phyloP scores from a whole-genome alignment of 2,329 filamentous ascomycete genomes.

The Fusarium sterilihyphosum region DNA sequence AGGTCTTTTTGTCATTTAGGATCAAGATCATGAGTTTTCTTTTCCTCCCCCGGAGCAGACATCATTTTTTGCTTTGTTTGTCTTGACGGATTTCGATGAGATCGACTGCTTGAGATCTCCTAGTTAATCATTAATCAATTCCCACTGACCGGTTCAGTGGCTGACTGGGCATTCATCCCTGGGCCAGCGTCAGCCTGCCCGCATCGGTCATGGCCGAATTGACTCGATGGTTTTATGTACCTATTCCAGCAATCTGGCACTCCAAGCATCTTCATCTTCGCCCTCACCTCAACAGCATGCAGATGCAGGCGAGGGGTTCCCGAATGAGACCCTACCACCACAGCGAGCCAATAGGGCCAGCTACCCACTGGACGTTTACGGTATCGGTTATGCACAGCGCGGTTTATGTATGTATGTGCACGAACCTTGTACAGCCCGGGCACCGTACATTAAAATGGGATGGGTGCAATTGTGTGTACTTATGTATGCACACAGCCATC shows the following conservation, averaged over 20 bases:
- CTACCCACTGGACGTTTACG: constrained; percentile 29
- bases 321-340: constrained; percentile 36
- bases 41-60: background rate
- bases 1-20: no score
- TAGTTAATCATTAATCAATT: constrained; percentile 20
- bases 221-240: constrained; percentile 7
- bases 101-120: constrained; percentile 11
- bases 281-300: background rate
- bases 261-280: constrained; percentile 12
- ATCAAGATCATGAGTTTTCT: no score
- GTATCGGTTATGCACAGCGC: constrained; percentile 30
- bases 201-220: constrained; percentile 42
- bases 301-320: constrained; percentile 34
- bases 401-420: constrained; percentile 9
- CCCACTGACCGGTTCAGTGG: constrained; percentile 35
- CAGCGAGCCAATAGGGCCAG: constrained; percentile 18
- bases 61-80: constrained; percentile 24
- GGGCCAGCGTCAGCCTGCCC: constrained; percentile 26
- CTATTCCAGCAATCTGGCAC: constrained; percentile 33
- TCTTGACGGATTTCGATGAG: constrained; percentile 5
- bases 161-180: constrained; percentile 33
- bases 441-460: background rate
- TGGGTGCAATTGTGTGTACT: background rate
- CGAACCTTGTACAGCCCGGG: constrained; percentile 16
- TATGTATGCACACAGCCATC: constrained; percentile 35